Percentiles rank a stretch among this genome's conserved stretches.
phyloP scores from a whole-genome alignment of 1,284 basidiomycete species.

The Earliella scabrosa region DNA sequence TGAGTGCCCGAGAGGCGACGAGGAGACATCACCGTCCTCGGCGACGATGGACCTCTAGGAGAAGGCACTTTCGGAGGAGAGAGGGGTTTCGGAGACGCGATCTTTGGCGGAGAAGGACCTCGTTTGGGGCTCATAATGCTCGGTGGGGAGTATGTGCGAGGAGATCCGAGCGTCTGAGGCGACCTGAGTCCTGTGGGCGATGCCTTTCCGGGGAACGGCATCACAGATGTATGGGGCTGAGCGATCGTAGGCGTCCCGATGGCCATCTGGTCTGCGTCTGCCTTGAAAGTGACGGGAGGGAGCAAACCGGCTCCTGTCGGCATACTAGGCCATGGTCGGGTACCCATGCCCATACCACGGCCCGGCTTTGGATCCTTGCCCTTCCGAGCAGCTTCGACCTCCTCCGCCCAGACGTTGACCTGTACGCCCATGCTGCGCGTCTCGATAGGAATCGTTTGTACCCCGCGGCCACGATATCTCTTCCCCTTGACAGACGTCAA shows the following conservation, averaged over 20 bases:
- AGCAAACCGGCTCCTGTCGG: constrained; percentile 24
- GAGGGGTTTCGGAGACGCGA: constrained; percentile 12
- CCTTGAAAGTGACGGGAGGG: constrained; percentile 30
- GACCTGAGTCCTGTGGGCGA: constrained; percentile 38
- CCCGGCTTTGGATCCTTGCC: constrained; percentile 17
- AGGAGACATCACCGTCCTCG: constrained; percentile 17
- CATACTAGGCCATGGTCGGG: constrained; percentile 20
- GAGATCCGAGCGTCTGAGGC: constrained; percentile 36
- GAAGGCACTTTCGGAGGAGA: constrained; percentile 27
- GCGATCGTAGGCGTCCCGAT: constrained; percentile 22
- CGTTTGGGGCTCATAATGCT: constrained; percentile 27
- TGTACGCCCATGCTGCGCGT: constrained; percentile 59
- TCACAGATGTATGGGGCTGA: constrained; percentile 17
- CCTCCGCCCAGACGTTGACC: constrained; percentile 37
- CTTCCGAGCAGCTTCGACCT: constrained; percentile 15
- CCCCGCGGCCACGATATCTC: constrained; percentile 60
- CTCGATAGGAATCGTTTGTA: constrained; percentile 61
- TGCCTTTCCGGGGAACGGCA: constrained; percentile 35
- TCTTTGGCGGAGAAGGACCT: constrained; percentile 22
- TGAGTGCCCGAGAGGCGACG: constrained; percentile 24
- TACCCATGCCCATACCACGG: constrained; percentile 9
- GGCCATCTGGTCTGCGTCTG: constrained; percentile 32
- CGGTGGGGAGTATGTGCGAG: constrained; percentile 38
- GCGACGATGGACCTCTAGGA: constrained; percentile 19
- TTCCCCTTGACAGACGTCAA: constrained; percentile 43